Percentiles rank a stretch among this genome's conserved stretches.
Evolutionary conservation across 208 protist genomes (phyloP).

Genomic region (Crithidia expoeki): DNA sequence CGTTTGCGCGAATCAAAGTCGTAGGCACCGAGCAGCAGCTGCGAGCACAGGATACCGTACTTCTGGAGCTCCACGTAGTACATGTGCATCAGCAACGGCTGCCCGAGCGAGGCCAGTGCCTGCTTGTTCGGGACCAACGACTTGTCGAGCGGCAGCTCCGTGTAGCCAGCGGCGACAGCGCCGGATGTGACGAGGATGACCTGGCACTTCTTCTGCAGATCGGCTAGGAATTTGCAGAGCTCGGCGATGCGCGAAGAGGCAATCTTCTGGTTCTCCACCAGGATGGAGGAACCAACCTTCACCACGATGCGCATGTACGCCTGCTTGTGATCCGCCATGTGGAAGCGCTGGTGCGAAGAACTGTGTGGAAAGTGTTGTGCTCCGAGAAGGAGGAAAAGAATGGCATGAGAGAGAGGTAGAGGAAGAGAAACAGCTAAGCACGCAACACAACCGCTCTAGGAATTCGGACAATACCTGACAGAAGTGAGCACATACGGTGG

Average conservation of each 20-base stretch:
- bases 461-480: background rate
- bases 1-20: conserved; percentile 52
- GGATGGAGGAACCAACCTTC: conserved; percentile 73
- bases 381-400: background rate
- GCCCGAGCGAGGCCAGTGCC: conserved; percentile 27
- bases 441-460: background rate
- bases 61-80: conserved; percentile 63
- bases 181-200: conserved; percentile 83
- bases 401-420: background rate
- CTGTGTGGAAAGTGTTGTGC: background rate
- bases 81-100: conserved; percentile 41
- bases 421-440: background rate
- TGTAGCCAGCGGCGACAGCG: conserved; percentile 64
- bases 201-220: conserved; percentile 53
- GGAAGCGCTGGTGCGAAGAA: background rate
- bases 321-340: conserved; percentile 18
- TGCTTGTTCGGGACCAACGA: conserved; percentile 30
- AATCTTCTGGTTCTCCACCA: conserved; percentile 50
- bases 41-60: conserved; percentile 55
- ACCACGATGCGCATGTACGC: conserved; percentile 68
- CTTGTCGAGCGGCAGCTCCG: conserved; percentile 56
- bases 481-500: background rate
- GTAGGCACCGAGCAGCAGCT: conserved; percentile 71
- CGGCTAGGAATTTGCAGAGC: conserved; percentile 66
- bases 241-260: conserved; percentile 49